A percentile compares a stretch with the other conserved stretches of the same genome.
Evolutionary conservation across 1,284 basidiomycete genomes (phyloP).

Genomic region (Ceratobasidium sp.): DNA sequence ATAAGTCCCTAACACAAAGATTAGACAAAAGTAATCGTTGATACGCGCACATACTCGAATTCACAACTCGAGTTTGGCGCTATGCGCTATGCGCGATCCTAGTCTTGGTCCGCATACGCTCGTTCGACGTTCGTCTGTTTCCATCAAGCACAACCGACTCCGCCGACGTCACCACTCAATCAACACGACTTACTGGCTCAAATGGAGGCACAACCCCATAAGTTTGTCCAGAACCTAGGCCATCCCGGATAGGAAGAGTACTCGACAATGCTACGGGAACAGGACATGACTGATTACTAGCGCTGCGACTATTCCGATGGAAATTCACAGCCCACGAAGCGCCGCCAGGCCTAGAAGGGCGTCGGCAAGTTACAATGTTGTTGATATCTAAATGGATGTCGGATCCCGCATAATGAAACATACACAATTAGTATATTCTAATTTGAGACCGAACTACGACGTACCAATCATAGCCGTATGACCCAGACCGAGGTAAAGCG

Average conservation of each 20-base stretch:
- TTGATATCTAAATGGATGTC: not conserved
- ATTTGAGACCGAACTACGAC: conserved; percentile 47
- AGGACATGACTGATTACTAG: conserved; percentile 63
- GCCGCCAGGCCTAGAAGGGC: conserved; percentile 59
- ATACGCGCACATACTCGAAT: conserved; percentile 57
- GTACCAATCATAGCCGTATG: conserved; percentile 55
- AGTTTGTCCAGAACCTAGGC: conserved; percentile 61
- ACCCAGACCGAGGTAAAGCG: conserved; percentile 58
- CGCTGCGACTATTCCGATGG: conserved; percentile 64
- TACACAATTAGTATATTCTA: not conserved
- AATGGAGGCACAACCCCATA: conserved; percentile 62
- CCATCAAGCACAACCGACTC: conserved; percentile 9
- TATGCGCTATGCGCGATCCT: conserved; percentile 54
- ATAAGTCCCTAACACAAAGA: conserved; percentile 8
- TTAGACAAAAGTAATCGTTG: not conserved
- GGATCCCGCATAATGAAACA: not conserved
- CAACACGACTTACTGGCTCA: conserved; percentile 62
- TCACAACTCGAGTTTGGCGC: conserved; percentile 62
- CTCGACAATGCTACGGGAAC: conserved; percentile 66
- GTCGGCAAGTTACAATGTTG: not conserved
- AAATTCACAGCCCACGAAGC: conserved; percentile 62
- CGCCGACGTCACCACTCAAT: conserved; percentile 56
- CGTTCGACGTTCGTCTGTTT: conserved; percentile 55
- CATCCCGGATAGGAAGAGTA: conserved; percentile 63
- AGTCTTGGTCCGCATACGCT: conserved; percentile 51